Conservation (phyloP, 257 asterid genomes). For the Solanum lycopersicoides region DNA sequence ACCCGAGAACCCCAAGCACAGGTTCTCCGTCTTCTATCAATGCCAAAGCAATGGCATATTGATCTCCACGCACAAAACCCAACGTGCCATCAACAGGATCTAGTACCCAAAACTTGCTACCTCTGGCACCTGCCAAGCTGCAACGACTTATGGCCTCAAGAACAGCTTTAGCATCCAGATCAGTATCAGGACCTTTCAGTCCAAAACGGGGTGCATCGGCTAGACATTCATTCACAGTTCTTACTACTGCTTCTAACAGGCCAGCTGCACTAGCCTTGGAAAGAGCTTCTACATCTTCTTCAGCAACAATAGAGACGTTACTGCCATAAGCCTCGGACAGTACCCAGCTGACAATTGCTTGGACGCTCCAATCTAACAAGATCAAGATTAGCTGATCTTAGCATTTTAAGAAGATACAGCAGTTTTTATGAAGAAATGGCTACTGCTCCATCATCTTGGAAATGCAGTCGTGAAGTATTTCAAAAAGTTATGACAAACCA, state of each 20-base stretch:
- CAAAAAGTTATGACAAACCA: not conserved
- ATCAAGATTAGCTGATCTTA: slow-evolving; percentile 26
- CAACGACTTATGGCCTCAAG: slow-evolving; percentile 61
- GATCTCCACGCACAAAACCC: slow-evolving; percentile 88
- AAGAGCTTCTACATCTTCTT: slow-evolving; percentile 62
- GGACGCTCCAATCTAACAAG: slow-evolving; percentile 76
- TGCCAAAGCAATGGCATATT: slow-evolving; percentile 74
- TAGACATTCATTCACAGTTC: slow-evolving; percentile 48
- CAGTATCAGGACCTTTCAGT: slow-evolving; percentile 24
- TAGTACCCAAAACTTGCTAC: slow-evolving; percentile 72
- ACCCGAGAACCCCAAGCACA: slow-evolving; percentile 83
- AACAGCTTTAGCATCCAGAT: slow-evolving; percentile 39
- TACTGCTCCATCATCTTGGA: not conserved
- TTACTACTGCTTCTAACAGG: slow-evolving; percentile 36
- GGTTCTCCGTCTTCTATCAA: slow-evolving; percentile 73
- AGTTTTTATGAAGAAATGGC: not conserved
- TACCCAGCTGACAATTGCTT: slow-evolving; percentile 77
- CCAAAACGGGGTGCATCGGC: slow-evolving; percentile 54
- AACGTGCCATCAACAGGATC: slow-evolving; percentile 85
- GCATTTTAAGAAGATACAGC: not conserved
- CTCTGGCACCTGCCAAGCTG: slow-evolving; percentile 45
- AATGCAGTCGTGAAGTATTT: not conserved
- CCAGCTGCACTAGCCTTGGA: slow-evolving; percentile 30
- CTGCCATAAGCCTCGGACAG: slow-evolving; percentile 48
- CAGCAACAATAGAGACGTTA: slow-evolving; percentile 55